Evolutionary conservation across 139 green algal genomes (phyloP).

Genomic region (Ostreobium quekettii): DNA sequence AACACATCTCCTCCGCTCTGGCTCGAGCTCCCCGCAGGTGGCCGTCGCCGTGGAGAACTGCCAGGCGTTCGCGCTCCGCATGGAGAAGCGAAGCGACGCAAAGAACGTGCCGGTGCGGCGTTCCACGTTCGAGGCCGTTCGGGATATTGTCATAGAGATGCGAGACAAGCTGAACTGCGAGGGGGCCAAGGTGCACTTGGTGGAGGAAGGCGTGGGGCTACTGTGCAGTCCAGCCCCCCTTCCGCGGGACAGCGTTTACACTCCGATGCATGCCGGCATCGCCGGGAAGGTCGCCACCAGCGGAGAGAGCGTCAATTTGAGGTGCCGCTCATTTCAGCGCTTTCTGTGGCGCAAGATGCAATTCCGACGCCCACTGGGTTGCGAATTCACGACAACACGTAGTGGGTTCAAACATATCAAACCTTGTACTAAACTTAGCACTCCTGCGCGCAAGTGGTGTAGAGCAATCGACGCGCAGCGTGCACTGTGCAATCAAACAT

Average conservation of each 20-base stretch:
- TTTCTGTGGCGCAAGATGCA: too few species aligned
- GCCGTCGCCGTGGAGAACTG: background rate
- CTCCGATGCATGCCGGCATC: background rate
- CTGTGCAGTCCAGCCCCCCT: background rate
- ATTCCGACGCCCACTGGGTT: too few species aligned
- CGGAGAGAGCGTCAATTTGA: background rate
- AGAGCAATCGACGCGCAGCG: too few species aligned
- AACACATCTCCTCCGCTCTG: too few species aligned
- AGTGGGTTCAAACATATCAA: too few species aligned
- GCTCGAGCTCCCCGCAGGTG: background rate
- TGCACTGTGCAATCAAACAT: too few species aligned
- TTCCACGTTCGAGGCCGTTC: background rate
- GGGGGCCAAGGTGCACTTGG: background rate
- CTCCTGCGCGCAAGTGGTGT: too few species aligned
- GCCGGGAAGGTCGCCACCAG: background rate
- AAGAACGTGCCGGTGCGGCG: background rate
- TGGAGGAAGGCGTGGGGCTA: background rate
- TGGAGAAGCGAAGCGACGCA: background rate
- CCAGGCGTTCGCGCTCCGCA: background rate
- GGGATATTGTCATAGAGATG: background rate
- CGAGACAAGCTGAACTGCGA: conserved; percentile 5
- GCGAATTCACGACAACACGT: too few species aligned
- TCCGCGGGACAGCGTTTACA: background rate
- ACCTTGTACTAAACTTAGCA: too few species aligned
- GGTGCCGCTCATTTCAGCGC: too few species aligned